Evolutionary conservation across 2,329 filamentous ascomycete species (phyloP).

Genomic region (Lecanicillium sp.): DNA sequence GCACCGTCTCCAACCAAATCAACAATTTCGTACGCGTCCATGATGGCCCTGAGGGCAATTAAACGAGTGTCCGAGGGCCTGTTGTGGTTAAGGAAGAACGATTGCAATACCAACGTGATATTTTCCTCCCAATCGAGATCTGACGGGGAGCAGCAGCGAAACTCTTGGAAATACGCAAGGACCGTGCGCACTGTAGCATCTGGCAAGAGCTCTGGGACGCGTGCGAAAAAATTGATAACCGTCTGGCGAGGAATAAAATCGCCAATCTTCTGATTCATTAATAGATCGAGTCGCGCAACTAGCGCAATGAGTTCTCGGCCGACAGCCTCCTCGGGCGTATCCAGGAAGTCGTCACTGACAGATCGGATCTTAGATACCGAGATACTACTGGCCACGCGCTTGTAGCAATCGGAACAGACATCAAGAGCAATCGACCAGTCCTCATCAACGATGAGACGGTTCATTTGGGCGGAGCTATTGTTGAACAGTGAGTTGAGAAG

Average conservation of each 20-base stretch:
- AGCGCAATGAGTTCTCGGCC: constrained; percentile 36
- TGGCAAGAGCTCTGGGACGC: constrained; percentile 53
- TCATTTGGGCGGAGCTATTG: constrained; percentile 43
- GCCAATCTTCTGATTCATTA: constrained; percentile 34
- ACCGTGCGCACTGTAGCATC: constrained; percentile 58
- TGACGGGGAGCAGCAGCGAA: constrained; percentile 64
- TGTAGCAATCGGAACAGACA: constrained; percentile 49
- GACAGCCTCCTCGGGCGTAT: constrained; percentile 27
- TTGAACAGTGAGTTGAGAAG: constrained; percentile 50
- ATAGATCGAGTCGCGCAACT: constrained; percentile 39
- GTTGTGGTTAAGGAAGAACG: constrained; percentile 54
- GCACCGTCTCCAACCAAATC: constrained; percentile 52
- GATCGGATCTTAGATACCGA: constrained; percentile 15
- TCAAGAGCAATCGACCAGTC: constrained; percentile 57
- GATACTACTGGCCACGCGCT: constrained; percentile 11
- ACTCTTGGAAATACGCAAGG: constrained; percentile 60
- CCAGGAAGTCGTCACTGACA: constrained; percentile 16
- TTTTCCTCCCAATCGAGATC: constrained; percentile 62
- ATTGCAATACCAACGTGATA: constrained; percentile 49
- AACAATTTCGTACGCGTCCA: constrained; percentile 50
- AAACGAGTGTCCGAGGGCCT: constrained; percentile 57
- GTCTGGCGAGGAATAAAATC: constrained; percentile 58
- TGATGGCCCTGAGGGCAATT: constrained; percentile 52
- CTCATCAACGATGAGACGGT: constrained; percentile 52
- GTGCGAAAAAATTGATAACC: constrained; percentile 59